Conservation (phyloP, 176 grass and related monocot species). For the Triticum aestivum region IWGSC_CS_RefSeq_v2.1 NC_057797.1:18025198-18025697, state of each 20-base stretch:
- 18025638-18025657: not conserved
- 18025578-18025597: not conserved
- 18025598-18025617: not conserved
- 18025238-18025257: constrained; percentile 40
- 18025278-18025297: not conserved
- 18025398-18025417: constrained; percentile 39
- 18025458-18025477: constrained; percentile 25
- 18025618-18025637: not conserved
- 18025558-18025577: not conserved
- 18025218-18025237: constrained; percentile 89
- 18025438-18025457: constrained; percentile 61
- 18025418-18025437: constrained; percentile 53
- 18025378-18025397: constrained; percentile 67
- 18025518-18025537: not conserved
- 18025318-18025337: not conserved
- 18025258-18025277: not conserved
- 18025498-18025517: not conserved
- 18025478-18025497: not conserved
- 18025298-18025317: not conserved
- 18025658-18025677: constrained; percentile 80
- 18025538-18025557: not conserved
- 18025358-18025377: constrained; percentile 40
- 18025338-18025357: not conserved
- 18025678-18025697: constrained; percentile 91
- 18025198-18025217: constrained; percentile 74